phyloP scores from a whole-genome alignment of 2,329 filamentous ascomycete species.

The Decorospora gaudefroyi region DNA sequence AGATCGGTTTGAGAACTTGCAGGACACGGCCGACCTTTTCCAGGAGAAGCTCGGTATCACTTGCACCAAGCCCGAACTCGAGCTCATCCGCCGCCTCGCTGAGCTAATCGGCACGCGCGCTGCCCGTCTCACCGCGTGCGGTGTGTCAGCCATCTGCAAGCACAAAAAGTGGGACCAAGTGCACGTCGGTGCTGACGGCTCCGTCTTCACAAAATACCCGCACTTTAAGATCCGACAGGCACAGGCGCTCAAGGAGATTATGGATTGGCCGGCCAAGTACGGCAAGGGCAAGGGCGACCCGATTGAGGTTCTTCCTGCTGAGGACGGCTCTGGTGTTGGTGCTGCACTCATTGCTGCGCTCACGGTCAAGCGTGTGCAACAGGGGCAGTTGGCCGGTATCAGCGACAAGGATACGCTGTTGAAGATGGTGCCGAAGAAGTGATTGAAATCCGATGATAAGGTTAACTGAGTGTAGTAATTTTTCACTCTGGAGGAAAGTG shows the following conservation, averaged over 20 bases:
- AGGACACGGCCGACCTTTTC: conserved; percentile 85
- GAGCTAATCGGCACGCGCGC: conserved; percentile 95
- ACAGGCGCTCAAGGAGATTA: conserved; percentile 86
- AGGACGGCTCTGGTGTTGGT: conserved; percentile 96
- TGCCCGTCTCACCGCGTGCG: conserved; percentile 89
- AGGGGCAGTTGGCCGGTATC: conserved; percentile 64
- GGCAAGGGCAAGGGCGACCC: conserved; percentile 69
- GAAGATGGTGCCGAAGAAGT: conserved; percentile 29
- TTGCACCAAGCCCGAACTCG: conserved; percentile 76
- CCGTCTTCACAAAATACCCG: conserved; percentile 98
- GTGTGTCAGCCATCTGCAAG: conserved; percentile 93
- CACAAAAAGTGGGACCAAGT: conserved; percentile 89
- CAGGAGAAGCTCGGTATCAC: conserved; percentile 72
- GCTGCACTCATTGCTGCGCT: conserved; percentile 87
- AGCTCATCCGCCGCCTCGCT: conserved; percentile 83
- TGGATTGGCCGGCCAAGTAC: conserved; percentile 86
- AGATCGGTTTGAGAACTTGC: conserved; percentile 93
- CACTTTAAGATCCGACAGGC: conserved; percentile 95
- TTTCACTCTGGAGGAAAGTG: too few species aligned
- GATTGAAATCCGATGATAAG: neutral
- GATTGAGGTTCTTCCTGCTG: conserved; percentile 83
- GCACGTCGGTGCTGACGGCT: conserved; percentile 95
- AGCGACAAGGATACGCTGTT: conserved; percentile 55
- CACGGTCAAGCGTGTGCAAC: conserved; percentile 65
- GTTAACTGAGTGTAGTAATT: conserved; percentile 1